Evolutionary conservation across 2,329 filamentous ascomycete genomes (phyloP).

Genomic region (Trichoderma sp.): DNA sequence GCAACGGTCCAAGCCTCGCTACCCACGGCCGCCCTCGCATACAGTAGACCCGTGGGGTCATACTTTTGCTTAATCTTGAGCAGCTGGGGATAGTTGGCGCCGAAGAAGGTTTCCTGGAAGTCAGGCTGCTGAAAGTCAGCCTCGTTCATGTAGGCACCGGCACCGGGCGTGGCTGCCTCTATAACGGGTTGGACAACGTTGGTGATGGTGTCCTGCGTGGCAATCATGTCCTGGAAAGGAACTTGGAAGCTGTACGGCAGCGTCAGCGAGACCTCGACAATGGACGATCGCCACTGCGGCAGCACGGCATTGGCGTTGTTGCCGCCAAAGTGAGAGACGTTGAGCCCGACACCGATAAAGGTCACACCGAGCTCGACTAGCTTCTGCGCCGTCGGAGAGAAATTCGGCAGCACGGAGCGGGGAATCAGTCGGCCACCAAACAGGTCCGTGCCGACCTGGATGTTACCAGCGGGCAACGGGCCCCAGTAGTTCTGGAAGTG

Average conservation of each 20-base stretch:
- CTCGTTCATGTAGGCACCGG: slow-evolving; percentile 52
- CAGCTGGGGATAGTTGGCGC: slow-evolving; percentile 43
- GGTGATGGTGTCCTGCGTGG: slow-evolving; percentile 33
- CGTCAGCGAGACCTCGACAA: slow-evolving; percentile 32
- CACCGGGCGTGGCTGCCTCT: slow-evolving; percentile 35
- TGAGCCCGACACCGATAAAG: slow-evolving; percentile 25
- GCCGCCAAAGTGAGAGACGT: slow-evolving; percentile 6
- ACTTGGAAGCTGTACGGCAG: slow-evolving; percentile 31
- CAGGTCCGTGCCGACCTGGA: slow-evolving; percentile 30
- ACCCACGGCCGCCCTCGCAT: slow-evolving; percentile 49
- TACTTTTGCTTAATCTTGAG: slow-evolving; percentile 46
- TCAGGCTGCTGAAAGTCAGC: slow-evolving; percentile 47
- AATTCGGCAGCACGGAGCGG: slow-evolving; percentile 31
- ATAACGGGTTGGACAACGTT: slow-evolving; percentile 29
- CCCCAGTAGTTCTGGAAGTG: slow-evolving; percentile 30
- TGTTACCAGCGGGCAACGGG: slow-evolving; percentile 40
- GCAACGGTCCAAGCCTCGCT: slow-evolving; percentile 48
- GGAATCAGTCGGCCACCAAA: slow-evolving; percentile 45
- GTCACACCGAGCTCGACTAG: slow-evolving; percentile 30
- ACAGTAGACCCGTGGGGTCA: slow-evolving; percentile 48
- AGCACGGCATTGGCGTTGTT: slow-evolving; percentile 37
- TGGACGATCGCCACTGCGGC: slow-evolving; percentile 40
- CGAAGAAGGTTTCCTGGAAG: slow-evolving; percentile 48
- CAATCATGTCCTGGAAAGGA: slow-evolving; percentile 31
- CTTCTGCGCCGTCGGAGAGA: slow-evolving; percentile 27